Base-by-base conservation (phyloP, 2,329 filamentous ascomycete genomes). In the Torrubiellomyces zombiae region DNA sequence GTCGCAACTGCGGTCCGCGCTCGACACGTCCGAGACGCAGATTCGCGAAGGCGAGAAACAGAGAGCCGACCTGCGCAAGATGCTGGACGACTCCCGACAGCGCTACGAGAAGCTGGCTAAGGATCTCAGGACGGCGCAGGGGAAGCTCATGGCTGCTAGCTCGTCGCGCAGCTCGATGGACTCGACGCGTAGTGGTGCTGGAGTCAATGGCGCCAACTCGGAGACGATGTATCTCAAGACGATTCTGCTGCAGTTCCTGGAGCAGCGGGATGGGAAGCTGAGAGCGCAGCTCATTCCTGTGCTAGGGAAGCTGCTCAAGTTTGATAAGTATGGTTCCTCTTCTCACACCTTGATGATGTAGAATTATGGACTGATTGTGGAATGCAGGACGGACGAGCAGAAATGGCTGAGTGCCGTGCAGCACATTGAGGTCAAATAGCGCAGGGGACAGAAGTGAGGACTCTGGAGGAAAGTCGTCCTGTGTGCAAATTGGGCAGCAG, bases 11-110 rank as follows among this genome's bases (percentile, higher is more conserved):
- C 72, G 79, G 2, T 66, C 80, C 30, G 74, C 83, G 0, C 60
- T 98, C 2, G 85, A 95, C 37, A 79, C 81, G 23, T 86, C 78
- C 18, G 89, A 98, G 51, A 73, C 67, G 43, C 80, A 92, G 48
- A 71, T 79, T 1, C 67, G 73, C 16, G 78, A 89, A n/a, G 60
- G 79, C 5, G 85, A 94, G 48, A 80, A 73, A 51, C 80, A 92
- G 43, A 78, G 75, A 35, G 55, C 60, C 0, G 83, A 93, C 31
- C 54, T 92, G 25, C 67, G 78, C 22, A 68, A 71, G 20, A 61
- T 76, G 16, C 63, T 91, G 3, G 82, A 93, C 38, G 85, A 94
- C 36, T 69, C 73, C 15, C 75, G 76, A 34, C 58, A 63, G 28
- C 68, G 78, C 9, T 69, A 86, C 32, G 85, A 94, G 44, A 86